A percentile compares a stretch with the other conserved stretches of the same genome.
phyloP scores from a whole-genome alignment of 1,284 basidiomycete genomes.

The Apiotrichum gracile region DNA sequence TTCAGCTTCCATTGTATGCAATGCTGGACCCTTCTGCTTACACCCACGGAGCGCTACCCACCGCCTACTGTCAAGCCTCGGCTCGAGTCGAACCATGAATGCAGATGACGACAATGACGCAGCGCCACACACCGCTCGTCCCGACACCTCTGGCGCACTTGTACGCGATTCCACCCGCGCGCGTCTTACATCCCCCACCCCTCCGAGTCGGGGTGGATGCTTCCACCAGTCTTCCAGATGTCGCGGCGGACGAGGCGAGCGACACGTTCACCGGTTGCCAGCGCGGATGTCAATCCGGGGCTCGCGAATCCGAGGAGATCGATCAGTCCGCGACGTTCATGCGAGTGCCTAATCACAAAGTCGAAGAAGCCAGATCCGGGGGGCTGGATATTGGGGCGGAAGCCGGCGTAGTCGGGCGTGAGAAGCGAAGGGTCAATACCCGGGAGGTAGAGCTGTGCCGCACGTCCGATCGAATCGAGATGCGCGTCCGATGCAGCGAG shows the following conservation, averaged over 20 bases:
- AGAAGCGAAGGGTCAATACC: constrained; percentile 60
- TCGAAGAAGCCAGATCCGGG: constrained; percentile 76
- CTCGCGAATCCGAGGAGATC: constrained; percentile 52
- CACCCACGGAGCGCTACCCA: too few relatives aligned
- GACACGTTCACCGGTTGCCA: constrained; percentile 52
- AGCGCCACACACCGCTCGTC: too few relatives aligned
- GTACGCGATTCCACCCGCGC: too few relatives aligned
- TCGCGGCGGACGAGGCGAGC: constrained; percentile 44
- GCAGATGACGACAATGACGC: background rate
- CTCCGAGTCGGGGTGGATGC: constrained; percentile 5
- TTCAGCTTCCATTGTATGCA: too few relatives aligned
- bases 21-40: too few relatives aligned
- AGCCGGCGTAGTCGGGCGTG: constrained; percentile 81
- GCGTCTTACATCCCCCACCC: constrained; percentile 15
- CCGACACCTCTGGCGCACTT: too few relatives aligned
- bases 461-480: constrained; percentile 59
- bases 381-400: constrained; percentile 79
- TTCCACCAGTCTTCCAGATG: constrained; percentile 31
- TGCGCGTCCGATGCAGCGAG: constrained; percentile 63
- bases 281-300: constrained; percentile 51
- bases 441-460: constrained; percentile 63
- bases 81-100: background rate
- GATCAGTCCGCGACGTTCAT: constrained; percentile 40
- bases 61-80: too few relatives aligned
- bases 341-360: constrained; percentile 54